A percentile compares a stretch with the other conserved stretches of the same genome.
These are phyloP conservation scores for Ceratocystis ficicola DNA, from an alignment of 2,329 filamentous ascomycete species.

Conservation along the genomic window DNA sequence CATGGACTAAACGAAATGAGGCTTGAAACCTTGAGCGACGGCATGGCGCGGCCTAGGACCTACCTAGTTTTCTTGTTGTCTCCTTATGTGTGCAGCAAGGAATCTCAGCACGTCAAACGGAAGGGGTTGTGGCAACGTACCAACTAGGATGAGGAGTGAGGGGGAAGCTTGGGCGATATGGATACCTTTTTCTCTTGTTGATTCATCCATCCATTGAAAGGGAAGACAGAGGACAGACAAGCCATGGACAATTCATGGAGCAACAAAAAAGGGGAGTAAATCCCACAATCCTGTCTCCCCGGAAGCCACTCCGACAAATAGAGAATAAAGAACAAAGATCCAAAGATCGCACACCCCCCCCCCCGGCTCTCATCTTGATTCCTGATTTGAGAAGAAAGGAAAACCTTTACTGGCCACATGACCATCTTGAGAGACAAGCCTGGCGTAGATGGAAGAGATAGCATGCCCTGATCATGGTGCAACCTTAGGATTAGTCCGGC, in stretches of 20 bases:
- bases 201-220: neutral
- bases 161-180: neutral
- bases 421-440: slow-evolving; percentile 17
- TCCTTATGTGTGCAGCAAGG: slow-evolving; percentile 17
- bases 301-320: neutral
- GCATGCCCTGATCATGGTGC: slow-evolving; percentile 14
- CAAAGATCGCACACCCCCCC: neutral
- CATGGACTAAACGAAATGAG: slow-evolving; percentile 9
- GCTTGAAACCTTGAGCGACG: slow-evolving; percentile 9
- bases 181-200: neutral
- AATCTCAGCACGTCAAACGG: neutral
- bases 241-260: neutral
- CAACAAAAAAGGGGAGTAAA: neutral
- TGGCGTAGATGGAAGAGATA: slow-evolving; percentile 4
- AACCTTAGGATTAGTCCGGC: slow-evolving; percentile 13
- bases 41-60: neutral
- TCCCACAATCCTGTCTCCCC: neutral
- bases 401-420: slow-evolving; percentile 21
- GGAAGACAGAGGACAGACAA: neutral
- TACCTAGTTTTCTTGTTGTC: slow-evolving; percentile 9
- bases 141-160: neutral
- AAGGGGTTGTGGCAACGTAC: neutral
- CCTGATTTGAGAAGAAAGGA: slow-evolving; percentile 14
- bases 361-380: neutral
- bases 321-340: neutral